Evolutionary conservation across 2,329 filamentous ascomycete genomes (phyloP), one percentile per base, ranked within the genome.

Genomic region (Fusarium transvaalense): DNA sequence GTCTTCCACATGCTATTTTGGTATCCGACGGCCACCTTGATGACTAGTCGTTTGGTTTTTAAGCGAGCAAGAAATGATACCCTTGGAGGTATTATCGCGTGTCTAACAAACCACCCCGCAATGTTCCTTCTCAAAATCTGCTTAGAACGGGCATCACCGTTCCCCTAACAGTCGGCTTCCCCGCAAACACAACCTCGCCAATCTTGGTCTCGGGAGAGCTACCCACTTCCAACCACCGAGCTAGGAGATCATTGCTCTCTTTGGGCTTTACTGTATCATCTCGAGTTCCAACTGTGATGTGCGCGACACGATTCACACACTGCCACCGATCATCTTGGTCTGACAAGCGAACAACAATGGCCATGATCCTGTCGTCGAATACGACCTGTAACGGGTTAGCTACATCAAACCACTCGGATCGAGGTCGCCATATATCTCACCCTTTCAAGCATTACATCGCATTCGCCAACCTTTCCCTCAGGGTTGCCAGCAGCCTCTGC

Each of bases 251-350:
- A 76, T 99, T 99, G 81, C 94, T 97, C 83, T 99, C 95, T 79
- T 92, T 94, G 0, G 96, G 95, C 82, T 97, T 98, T 74, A 98
- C 88, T 10, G 84, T 79, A 46, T 84, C 79, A 69, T 89, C 86
- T 12, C 89, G 88, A 1, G 96, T 99, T 21, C 96, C 96, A 10
- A 98, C 85, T 0, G 96, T 99, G 62, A 99, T 88, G 77, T 99
- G 96, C 13, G 94, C 89, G 32, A 97, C 85, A 15, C 84, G 80
- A 76, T 99, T 99, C 42, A 88, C 86, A 64, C 90, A 95, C 56
- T 89, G 83, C 88, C 90, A 92, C 46, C 82, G 81, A 42, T 77
- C 80, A 64, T 78, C 80, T 15, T 86, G 80, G 58, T 89, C 87
- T 8, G 87, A 80, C 4, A 97, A 82, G 12, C 94, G 88, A 17